These are phyloP conservation scores for Citrus unshiu DNA, from an alignment of 345 rosid species.

Conservation along the genomic window DNA sequence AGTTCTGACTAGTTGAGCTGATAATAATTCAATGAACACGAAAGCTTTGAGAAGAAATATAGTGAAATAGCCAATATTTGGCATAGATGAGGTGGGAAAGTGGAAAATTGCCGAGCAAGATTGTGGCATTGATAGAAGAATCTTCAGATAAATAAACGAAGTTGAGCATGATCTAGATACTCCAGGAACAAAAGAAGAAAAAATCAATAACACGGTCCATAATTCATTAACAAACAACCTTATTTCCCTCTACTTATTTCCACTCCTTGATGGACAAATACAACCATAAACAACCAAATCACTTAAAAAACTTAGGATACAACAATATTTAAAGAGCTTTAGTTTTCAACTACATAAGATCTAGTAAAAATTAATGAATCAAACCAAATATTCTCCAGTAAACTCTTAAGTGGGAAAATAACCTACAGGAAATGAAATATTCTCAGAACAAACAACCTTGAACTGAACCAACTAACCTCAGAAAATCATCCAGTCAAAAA, in stretches of 20 bases:
- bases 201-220: not conserved
- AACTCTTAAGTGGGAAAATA: not conserved
- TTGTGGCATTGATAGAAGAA: not conserved
- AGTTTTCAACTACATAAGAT: not conserved
- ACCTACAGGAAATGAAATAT: not conserved
- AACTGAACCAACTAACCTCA: not conserved
- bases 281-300: not conserved
- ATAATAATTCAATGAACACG: not conserved
- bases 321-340: not conserved
- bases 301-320: not conserved
- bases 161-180: not conserved
- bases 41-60: not conserved
- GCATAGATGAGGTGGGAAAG: not conserved
- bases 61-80: not conserved
- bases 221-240: not conserved
- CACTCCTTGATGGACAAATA: no score
- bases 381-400: constrained; percentile 7
- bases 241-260: not conserved
- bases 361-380: constrained; percentile 2
- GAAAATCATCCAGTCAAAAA: not conserved
- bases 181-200: not conserved
- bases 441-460: not conserved
- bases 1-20: not conserved
- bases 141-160: not conserved
- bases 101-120: not conserved